Conservation (phyloP, 2,329 filamentous ascomycete genomes). For the Colletotrichum shisoi region DNA sequence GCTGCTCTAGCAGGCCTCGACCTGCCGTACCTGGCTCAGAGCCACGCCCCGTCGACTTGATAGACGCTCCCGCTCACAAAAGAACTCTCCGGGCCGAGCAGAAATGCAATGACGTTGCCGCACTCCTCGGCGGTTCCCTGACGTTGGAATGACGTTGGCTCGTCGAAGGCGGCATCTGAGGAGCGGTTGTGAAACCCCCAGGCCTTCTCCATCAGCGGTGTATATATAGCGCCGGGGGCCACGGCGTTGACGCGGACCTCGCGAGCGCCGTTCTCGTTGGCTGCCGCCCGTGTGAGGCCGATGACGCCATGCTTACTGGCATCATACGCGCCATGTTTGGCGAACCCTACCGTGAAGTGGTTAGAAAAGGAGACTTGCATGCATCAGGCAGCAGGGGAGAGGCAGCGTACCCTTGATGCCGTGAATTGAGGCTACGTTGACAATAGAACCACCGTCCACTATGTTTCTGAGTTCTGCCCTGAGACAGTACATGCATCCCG, state of each 20-base stretch:
- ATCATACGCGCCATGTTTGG: constrained; percentile 50
- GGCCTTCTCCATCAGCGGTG: constrained; percentile 57
- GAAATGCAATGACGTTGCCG: constrained; percentile 57
- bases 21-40: constrained; percentile 41
- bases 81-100: constrained; percentile 57
- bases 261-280: constrained; percentile 52
- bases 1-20: background rate
- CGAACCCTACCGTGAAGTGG: constrained; percentile 42
- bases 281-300: constrained; percentile 50
- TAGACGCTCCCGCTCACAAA: constrained; percentile 59
- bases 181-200: constrained; percentile 49
- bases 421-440: constrained; percentile 64
- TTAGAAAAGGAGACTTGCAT: constrained; percentile 16
- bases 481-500: constrained; percentile 61
- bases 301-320: constrained; percentile 53
- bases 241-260: constrained; percentile 58
- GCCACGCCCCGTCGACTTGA: constrained; percentile 56
- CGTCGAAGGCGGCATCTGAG: constrained; percentile 53
- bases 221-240: constrained; percentile 58
- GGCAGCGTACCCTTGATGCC: constrained; percentile 50
- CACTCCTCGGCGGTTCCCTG: constrained; percentile 59
- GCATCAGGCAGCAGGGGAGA: background rate
- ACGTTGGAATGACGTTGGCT: constrained; percentile 53
- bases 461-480: constrained; percentile 57
- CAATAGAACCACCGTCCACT: constrained; percentile 62